Conservation (phyloP, 139 green algal species). For the Chlorella vulgaris region DNA sequence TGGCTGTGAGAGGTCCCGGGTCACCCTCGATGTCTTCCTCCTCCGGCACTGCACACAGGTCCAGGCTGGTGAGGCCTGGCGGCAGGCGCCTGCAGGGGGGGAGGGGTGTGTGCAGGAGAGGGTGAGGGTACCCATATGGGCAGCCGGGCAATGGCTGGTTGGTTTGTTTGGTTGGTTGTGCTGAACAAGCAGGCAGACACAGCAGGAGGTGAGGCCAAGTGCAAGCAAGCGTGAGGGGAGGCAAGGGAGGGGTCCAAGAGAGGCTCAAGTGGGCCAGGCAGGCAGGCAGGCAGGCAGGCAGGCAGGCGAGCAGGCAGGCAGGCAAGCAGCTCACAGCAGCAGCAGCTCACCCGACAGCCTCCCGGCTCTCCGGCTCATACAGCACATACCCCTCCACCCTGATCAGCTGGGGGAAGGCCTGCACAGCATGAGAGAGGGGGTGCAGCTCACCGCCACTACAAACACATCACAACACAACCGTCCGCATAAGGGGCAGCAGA, state of each 20-base stretch:
- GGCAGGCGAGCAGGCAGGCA: neutral
- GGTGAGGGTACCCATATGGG: neutral
- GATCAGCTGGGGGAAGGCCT: slow-evolving; percentile 1
- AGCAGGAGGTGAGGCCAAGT: no score
- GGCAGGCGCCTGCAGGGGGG: neutral
- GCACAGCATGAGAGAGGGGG: neutral
- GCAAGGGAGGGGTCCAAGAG: neutral
- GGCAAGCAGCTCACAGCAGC: neutral
- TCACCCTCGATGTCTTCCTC: no score
- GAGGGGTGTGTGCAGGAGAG: neutral
- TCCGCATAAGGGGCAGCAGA: neutral
- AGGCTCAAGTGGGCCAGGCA: neutral
- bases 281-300: neutral
- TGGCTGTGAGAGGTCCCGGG: neutral
- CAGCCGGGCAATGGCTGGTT: neutral
- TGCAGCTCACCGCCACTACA: neutral
- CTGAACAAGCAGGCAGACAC: no score
- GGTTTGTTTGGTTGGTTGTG: no score
- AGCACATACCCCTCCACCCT: slow-evolving; percentile 2
- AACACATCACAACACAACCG: neutral
- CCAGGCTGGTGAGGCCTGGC: neutral
- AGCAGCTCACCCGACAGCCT: neutral
- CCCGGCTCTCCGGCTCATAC: neutral
- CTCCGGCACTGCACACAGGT: neutral
- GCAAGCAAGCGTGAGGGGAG: neutral